Percentiles rank a stretch among this genome's conserved stretches.
Evolutionary conservation across 148 eudicot genomes (phyloP).

Genomic region (Cornus kousa): DNA sequence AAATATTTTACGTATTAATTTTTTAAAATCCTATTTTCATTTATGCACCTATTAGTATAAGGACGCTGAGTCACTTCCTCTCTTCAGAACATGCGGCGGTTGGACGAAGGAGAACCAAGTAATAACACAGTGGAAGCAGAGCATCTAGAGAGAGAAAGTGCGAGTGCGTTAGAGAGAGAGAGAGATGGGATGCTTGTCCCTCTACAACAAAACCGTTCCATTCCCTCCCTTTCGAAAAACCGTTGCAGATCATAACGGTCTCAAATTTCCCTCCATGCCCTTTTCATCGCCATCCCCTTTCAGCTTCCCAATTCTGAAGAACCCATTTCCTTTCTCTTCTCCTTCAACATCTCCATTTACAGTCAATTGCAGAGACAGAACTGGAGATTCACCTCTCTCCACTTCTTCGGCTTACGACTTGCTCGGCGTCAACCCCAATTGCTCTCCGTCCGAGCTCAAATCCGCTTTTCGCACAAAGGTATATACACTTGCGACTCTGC

Average conservation of each 20-base stretch:
- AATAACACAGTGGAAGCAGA: not conserved
- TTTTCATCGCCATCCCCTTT: not conserved
- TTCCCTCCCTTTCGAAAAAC: not conserved
- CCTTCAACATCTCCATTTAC: conserved; percentile 15
- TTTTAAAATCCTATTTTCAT: too few relatives aligned
- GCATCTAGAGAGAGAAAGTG: not conserved
- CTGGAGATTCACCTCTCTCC: conserved; percentile 32
- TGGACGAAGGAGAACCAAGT: not conserved
- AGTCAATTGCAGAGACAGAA: conserved; percentile 29
- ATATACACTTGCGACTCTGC: not conserved
- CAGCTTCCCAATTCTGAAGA: not conserved
- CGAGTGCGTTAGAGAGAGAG: not conserved
- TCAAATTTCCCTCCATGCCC: not conserved
- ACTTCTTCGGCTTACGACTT: conserved; percentile 56
- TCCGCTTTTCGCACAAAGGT: conserved; percentile 88
- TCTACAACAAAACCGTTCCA: not conserved
- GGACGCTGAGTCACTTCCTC: too few relatives aligned
- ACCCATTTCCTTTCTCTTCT: not conserved
- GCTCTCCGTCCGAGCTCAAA: conserved; percentile 67
- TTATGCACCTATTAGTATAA: too few relatives aligned
- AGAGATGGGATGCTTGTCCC: not conserved
- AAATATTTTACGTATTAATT: too few relatives aligned
- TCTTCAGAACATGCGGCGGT: too few relatives aligned
- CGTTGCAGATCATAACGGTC: not conserved
- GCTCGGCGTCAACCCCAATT: conserved; percentile 64